These are phyloP conservation scores for Blastocystis sp. DNA, from an alignment of 352 stramenopile genomes.

Conservation along the genomic window DNA sequence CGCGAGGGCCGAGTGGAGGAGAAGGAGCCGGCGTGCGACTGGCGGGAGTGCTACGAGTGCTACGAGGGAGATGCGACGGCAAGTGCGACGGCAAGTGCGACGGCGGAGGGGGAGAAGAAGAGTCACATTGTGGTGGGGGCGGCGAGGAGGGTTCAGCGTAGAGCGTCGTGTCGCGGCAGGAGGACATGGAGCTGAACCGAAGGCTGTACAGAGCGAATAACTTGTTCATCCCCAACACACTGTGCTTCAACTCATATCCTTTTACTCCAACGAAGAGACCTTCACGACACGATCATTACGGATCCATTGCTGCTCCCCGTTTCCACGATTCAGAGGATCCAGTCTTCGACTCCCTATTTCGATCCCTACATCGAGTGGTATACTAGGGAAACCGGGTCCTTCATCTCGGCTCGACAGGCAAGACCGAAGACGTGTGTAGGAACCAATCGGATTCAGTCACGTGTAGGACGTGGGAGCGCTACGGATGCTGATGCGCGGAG, in stretches of 20 bases:
- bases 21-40: background rate
- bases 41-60: slow-evolving; percentile 13
- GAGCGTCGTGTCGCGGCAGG: slow-evolving; percentile 42
- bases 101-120: background rate
- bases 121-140: background rate
- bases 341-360: background rate
- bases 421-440: background rate
- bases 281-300: slow-evolving; percentile 10
- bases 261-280: background rate
- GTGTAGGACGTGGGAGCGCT: slow-evolving; percentile 15
- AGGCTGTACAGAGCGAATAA: background rate
- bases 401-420: background rate
- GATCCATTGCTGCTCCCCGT: slow-evolving; percentile 35
- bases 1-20: background rate
- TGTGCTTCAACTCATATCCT: slow-evolving; percentile 21
- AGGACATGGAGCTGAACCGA: background rate
- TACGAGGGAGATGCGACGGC: background rate
- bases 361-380: slow-evolving; percentile 5
- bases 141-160: background rate
- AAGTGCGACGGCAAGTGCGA: background rate
- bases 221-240: background rate
- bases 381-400: background rate
- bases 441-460: background rate
- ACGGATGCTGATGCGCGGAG: background rate
- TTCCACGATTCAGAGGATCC: background rate